These are phyloP conservation scores for Massarina eburnea DNA, from an alignment of 2,329 filamentous ascomycete species.

Conservation along the genomic window DNA sequence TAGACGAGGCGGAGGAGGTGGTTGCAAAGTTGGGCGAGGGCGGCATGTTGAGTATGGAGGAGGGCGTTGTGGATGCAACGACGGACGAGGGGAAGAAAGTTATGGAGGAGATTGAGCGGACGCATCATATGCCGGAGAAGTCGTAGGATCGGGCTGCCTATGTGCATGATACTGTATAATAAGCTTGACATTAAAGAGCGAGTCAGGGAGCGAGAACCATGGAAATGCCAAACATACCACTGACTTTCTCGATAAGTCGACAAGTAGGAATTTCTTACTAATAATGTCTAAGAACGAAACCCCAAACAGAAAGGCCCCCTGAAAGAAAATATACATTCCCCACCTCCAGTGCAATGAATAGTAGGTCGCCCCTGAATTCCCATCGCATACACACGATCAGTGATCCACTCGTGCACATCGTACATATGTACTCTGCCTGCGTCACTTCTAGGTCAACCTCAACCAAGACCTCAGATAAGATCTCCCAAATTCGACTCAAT, in stretches of 20 bases:
- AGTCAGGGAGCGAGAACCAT: background rate
- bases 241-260: no score
- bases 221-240: no score
- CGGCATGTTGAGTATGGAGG: slow-evolving; percentile 85
- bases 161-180: background rate
- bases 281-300: no score
- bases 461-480: slow-evolving; percentile 49
- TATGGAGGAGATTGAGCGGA: slow-evolving; percentile 66
- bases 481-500: slow-evolving; percentile 65
- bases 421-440: no score
- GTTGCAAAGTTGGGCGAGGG: slow-evolving; percentile 80
- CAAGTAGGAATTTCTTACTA: no score
- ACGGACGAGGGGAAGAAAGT: slow-evolving; percentile 81
- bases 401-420: no score
- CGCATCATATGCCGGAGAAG: slow-evolving; percentile 40
- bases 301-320: no score
- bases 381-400: no score
- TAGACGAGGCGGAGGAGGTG: slow-evolving; percentile 83
- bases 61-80: slow-evolving; percentile 93
- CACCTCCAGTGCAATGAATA: no score
- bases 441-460: no score
- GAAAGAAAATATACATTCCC: no score
- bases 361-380: no score
- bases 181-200: background rate
- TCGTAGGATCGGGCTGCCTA: slow-evolving; percentile 35